Conservation (phyloP, 75 land plant genomes). For the Picea sitchensis region DNA sequence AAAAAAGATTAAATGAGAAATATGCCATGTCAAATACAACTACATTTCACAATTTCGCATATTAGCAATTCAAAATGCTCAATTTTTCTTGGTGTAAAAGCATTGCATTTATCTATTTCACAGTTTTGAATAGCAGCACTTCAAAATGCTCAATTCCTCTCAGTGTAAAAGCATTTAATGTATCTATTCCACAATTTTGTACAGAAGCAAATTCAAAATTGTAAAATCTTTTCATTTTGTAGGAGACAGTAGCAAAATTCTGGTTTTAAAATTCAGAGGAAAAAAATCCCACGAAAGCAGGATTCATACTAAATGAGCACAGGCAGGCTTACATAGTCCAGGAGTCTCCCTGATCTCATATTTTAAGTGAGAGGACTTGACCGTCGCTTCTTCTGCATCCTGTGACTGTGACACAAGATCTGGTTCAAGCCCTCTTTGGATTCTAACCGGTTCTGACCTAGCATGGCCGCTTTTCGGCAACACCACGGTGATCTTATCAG, state of each 20-base stretch:
- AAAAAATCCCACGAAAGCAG: not conserved
- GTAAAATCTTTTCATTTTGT: not conserved
- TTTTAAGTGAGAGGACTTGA: slow-evolving; percentile 37
- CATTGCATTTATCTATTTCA: no score
- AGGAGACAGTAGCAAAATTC: not conserved
- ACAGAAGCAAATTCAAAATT: not conserved
- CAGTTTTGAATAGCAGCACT: no score
- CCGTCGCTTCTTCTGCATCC: slow-evolving; percentile 30
- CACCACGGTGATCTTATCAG: slow-evolving; percentile 1
- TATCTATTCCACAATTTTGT: not conserved
- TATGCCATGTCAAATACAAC: no score
- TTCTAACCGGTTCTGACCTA: slow-evolving; percentile 21
- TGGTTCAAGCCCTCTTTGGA: slow-evolving; percentile 33
- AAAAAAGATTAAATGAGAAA: not conserved
- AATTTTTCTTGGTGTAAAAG: no score
- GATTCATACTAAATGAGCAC: not conserved
- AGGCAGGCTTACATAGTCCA: slow-evolving; percentile 44
- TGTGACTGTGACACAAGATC: slow-evolving; percentile 28
- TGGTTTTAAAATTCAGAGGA: not conserved
- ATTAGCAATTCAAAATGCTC: no score
- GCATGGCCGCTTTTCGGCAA: slow-evolving; percentile 26
- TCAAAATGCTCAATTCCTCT: no score
- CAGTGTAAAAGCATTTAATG: no score
- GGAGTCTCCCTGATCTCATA: slow-evolving; percentile 63
- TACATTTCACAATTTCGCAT: no score